Evolutionary conservation across 163 green algal genomes (phyloP), one percentile per base, ranked within the genome.

Genomic region (Prototheca wickerhamii): DNA sequence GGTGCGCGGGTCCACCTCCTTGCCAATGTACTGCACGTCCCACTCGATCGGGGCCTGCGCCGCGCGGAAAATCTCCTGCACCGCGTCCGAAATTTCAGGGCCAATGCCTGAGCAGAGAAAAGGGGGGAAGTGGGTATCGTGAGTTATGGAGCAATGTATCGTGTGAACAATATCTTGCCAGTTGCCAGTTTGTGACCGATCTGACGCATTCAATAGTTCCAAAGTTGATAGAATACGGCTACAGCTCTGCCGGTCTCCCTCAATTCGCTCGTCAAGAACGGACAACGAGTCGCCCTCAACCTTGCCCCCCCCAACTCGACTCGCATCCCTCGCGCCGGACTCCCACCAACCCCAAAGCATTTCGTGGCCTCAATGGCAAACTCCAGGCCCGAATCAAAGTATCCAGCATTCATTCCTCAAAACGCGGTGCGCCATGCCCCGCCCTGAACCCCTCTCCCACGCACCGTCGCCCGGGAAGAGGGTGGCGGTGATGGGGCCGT

Each of bases 11-110:
- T 96, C 89, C 5, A 94, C 85, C 8, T 76, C 77, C 30, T 87
- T 91, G 55, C 81, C 80, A 23, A 97, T 85, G 37, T 84, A 56
- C 69, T 96, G 90, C 78, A 91, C 88, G 57, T 97, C 91, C 91
- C 91, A 98, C 12, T 78, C 62, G 26, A 96, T 85, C 1, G 89
- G 83, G 21, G 79, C 84, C 2, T 69, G 52, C 3, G 83, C 87
- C 3, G 82, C 85, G 10, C 64, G 57, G 55, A 95, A 94, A 32
- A 97, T 85, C 32, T 82, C 60, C 62, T 89, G 84, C 10, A 91
- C 84, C 0, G 87, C 74, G 1, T 85, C 78, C 3, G 89, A 77
- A 68, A 97, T 96, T 61, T 98, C 91, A 1, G 91, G 91, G 1
- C 91, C 91, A 57, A 98, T 96, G 49, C 91, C 87, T 76, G 80